phyloP scores from a whole-genome alignment of 192 early-diverging fungal species.

The Podila epigama region DNA sequence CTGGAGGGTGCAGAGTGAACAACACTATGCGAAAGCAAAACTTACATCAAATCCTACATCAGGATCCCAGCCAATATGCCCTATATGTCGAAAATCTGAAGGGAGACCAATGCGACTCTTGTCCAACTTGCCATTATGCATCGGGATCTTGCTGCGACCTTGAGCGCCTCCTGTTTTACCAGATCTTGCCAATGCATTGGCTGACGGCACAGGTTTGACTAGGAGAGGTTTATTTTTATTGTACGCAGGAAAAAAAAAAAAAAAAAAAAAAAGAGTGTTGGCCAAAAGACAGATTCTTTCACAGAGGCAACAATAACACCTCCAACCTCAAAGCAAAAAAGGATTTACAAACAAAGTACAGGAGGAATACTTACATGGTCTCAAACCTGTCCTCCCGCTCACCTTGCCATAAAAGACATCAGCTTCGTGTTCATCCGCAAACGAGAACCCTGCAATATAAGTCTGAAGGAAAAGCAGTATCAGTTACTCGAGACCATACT shows the following conservation, averaged over 20 bases:
- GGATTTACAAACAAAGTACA: slow-evolving; percentile 10
- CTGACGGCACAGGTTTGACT: slow-evolving; percentile 47
- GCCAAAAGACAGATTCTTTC: not conserved
- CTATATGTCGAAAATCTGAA: slow-evolving; percentile 61
- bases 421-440: slow-evolving; percentile 73
- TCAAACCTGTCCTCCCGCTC: slow-evolving; percentile 49
- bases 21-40: not conserved
- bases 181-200: slow-evolving; percentile 30
- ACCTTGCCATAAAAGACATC: slow-evolving; percentile 70
- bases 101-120: slow-evolving; percentile 66
- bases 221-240: not conserved
- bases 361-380: slow-evolving; percentile 36
- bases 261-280: not conserved
- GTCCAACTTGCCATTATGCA: slow-evolving; percentile 59
- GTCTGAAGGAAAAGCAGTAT: slow-evolving; percentile 13
- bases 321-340: too few species aligned
- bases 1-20: not conserved
- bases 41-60: slow-evolving; percentile 64
- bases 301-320: not conserved
- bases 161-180: slow-evolving; percentile 26
- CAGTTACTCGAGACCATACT: too few species aligned
- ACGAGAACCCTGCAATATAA: slow-evolving; percentile 74
- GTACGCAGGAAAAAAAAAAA: not conserved
- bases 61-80: slow-evolving; percentile 69
- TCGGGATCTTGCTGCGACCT: slow-evolving; percentile 49